A percentile compares a stretch with the other conserved stretches of the same genome.
These are phyloP conservation scores for Phytophthora litchii DNA, from an alignment of 352 stramenopile species.

Conservation along the genomic window DNA sequence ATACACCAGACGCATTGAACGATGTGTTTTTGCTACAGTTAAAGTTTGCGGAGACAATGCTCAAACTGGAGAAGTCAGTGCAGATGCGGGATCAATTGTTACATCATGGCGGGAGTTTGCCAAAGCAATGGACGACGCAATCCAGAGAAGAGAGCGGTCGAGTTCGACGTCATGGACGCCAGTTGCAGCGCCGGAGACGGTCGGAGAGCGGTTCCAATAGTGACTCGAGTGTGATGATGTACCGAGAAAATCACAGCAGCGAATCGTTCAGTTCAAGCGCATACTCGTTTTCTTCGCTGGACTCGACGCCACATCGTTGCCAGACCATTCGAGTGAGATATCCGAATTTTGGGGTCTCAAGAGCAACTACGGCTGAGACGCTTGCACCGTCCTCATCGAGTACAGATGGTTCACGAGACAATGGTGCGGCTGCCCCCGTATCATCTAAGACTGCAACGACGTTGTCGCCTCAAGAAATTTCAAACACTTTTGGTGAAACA, in stretches of 20 bases:
- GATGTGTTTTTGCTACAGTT: conserved; percentile 72
- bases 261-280: conserved; percentile 44
- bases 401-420: conserved; percentile 13
- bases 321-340: conserved; percentile 18
- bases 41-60: conserved; percentile 78
- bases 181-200: conserved; percentile 3
- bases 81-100: conserved; percentile 63
- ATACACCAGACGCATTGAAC: conserved; percentile 47
- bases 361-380: conserved; percentile 40
- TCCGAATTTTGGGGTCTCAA: conserved; percentile 24
- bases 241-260: conserved; percentile 21
- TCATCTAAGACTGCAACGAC: conserved; percentile 4
- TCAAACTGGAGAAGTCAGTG: conserved; percentile 70
- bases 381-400: conserved; percentile 30
- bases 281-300: conserved; percentile 36
- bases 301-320: conserved; percentile 18
- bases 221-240: conserved; percentile 30
- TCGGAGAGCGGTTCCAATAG: conserved; percentile 24
- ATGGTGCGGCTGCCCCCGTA: conserved; percentile 1
- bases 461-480: conserved; percentile 7
- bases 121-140: conserved; percentile 4
- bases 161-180: conserved; percentile 7
- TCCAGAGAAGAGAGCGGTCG: neutral
- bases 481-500: conserved; percentile 1
- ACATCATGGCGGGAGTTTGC: conserved; percentile 17